phyloP scores from a whole-genome alignment of 2,329 filamentous ascomycete species.

The Colletotrichum sublineola region DNA sequence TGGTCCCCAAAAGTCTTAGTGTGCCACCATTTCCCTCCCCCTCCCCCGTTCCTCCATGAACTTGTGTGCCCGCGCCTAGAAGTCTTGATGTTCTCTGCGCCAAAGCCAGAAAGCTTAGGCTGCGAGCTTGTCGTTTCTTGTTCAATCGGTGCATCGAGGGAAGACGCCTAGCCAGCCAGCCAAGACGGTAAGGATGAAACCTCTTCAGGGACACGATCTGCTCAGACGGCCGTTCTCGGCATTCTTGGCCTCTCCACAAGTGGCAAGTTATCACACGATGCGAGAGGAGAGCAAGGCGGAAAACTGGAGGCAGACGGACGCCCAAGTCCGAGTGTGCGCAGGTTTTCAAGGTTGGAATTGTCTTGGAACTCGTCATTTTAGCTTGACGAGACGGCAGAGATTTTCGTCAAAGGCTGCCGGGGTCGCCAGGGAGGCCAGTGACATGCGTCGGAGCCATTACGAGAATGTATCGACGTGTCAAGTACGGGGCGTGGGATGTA shows the following conservation, averaged over 20 bases:
- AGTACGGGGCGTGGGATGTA: conserved; percentile 10
- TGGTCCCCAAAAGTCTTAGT: not conserved
- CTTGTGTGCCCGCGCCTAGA: conserved; percentile 12
- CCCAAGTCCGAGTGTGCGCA: not conserved
- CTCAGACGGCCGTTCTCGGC: conserved; percentile 19
- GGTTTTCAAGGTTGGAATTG: not conserved
- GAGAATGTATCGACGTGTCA: conserved; percentile 24
- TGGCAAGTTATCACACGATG: conserved; percentile 29
- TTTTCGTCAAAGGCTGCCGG: conserved; percentile 1
- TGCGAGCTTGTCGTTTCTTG: conserved; percentile 35
- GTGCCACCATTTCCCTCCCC: not conserved
- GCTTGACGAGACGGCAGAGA: not conserved
- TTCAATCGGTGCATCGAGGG: conserved; percentile 23
- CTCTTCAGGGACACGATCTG: not conserved
- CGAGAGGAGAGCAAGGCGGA: conserved; percentile 11
- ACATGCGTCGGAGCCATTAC: conserved; percentile 16
- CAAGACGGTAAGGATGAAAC: not conserved
- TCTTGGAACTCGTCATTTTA: conserved; percentile 24
- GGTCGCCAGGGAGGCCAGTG: not conserved
- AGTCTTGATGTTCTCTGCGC: not conserved
- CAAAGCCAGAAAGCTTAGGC: conserved; percentile 6
- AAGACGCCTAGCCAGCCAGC: conserved; percentile 1
- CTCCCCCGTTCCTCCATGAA: not conserved
- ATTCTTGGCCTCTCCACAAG: conserved; percentile 32
- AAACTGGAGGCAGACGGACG: not conserved